Evolutionary conservation across 108 stramenopile genomes (phyloP).

Genomic region (Stephanodiscus triporus): DNA sequence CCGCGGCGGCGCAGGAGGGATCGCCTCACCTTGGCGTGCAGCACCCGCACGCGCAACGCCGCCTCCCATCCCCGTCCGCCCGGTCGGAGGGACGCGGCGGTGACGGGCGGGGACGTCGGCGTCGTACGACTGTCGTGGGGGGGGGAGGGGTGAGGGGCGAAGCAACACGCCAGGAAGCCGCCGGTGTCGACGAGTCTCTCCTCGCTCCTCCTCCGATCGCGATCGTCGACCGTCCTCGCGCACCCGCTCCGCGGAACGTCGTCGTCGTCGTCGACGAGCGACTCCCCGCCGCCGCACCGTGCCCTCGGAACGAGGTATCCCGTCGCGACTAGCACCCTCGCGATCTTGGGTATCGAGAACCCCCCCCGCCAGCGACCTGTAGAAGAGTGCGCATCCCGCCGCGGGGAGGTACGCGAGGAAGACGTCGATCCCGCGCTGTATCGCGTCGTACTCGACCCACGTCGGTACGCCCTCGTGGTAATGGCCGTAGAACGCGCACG

Average conservation of each 20-base stretch:
- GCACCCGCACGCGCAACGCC: slow-evolving; percentile 67
- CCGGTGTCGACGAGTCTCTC: slow-evolving; percentile 77
- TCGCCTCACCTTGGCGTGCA: slow-evolving; percentile 83
- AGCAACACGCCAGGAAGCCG: slow-evolving; percentile 52
- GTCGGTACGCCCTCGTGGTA: slow-evolving; percentile 49
- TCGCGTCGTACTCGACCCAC: slow-evolving; percentile 76
- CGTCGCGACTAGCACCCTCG: slow-evolving; percentile 65
- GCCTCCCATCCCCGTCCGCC: slow-evolving; percentile 74
- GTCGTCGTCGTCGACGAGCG: background rate
- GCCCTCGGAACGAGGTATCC: slow-evolving; percentile 70
- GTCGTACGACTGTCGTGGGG: background rate
- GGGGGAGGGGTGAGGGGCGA: slow-evolving; percentile 33
- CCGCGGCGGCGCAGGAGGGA: slow-evolving; percentile 43
- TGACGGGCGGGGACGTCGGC: no score
- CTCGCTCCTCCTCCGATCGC: slow-evolving; percentile 41
- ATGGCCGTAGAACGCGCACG: slow-evolving; percentile 34
- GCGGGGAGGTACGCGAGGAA: slow-evolving; percentile 70
- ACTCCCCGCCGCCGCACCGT: background rate
- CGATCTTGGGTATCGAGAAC: slow-evolving; percentile 82
- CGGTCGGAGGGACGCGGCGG: slow-evolving; percentile 52
- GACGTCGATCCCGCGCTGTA: slow-evolving; percentile 78
- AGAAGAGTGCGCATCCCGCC: slow-evolving; percentile 64
- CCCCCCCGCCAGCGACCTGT: slow-evolving; percentile 72
- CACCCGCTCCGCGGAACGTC: no score
- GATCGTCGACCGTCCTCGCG: background rate